Base-by-base conservation (phyloP, 2,329 filamentous ascomycete species). In the Venturia pyrina region DNA sequence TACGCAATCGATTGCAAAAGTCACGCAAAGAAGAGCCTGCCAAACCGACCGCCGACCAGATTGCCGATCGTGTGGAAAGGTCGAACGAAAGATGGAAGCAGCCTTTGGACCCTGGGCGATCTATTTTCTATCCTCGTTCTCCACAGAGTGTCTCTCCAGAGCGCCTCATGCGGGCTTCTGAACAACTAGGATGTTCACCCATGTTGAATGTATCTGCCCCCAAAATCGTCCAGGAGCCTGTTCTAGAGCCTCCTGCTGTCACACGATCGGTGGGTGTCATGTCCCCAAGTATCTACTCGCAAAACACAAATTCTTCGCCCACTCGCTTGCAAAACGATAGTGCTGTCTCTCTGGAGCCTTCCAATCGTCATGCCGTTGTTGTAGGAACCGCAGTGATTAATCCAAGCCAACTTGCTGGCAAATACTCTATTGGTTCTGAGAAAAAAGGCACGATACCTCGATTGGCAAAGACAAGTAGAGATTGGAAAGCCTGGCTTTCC, bases 271-370 rank as follows among this genome's bases (percentile, higher is more conserved):
- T 41, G 6, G 62, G 41, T 34, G 40, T 65, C 15, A 48, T 79
- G 61, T 81, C 80, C 1, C 80, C 80, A 1, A 82, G 80, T 65
- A 68, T 82, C 13, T 82, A 82, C 67, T 81, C 79, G 5, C 72
- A 76, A 1, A 75, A 76, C 13, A 78, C 76, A 0, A 76, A 75
- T 15, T 68, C 70, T 66, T 68, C 78, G 68, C 69, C 75, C 70
- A 65, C 67, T 74, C 43, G 72, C 70, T 13, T 76, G 74, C 48
- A 69, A 15, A 76, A 74, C 46, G 73, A 75, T 41, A 77, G 72
- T 64, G 70, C 72, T n/a, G 66, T 71, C 62, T 75, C 73, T 65
- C 69, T 76, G 10, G 32, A 40, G 21, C 19, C 48, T 28, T 53
- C 34, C 10, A 44, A 61, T 62, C 64, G 37, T 3, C 48, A 44